Evolutionary conservation across 352 stramenopile species (phyloP), one percentile per base, ranked within the genome.

Genomic region (Pythium insidiosum): DNA sequence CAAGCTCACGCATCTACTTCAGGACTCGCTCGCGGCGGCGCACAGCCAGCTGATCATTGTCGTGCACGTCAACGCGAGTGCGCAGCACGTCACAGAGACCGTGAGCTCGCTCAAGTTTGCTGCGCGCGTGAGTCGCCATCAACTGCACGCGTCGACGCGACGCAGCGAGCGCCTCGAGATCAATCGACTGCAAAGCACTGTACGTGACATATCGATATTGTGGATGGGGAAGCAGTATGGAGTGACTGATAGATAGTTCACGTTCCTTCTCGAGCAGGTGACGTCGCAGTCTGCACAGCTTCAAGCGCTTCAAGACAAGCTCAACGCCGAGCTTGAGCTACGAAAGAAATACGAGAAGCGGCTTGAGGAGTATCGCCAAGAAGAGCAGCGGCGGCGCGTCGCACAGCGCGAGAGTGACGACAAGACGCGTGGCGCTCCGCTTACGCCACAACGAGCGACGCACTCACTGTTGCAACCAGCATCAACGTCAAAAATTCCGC

Each of bases 1-100:
- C 10, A 94, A 94, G 57, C 68, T 94, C 19, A 94, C 82, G 16
- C 75, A 90, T 47, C 47, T 94, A 48, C 57, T 94, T 22, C 81
- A 91, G 43, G 76, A 90, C 33, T 85, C 74, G 22, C 46, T 90
- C 10, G 67, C 68, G 7, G 62, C 52, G 12, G 31, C 55, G 2
- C 44, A 65, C 21, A 77, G 58, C 38, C 63, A 66, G 19, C 69
- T 66, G 29, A 46, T 90, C 19, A 46, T 90, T 42, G 43, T 90
- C 3, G 65, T 88, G 2, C 78, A 90, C 29, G 70, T 90, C 29
- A 83, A 66, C 22, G 63, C 77, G 0, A 60, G 26, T 21, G 62
- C 53, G 22, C 31, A 30, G 1, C 70, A 90, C 29, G 68, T 79
- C 13, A 76, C 48, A 26, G 78, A 90, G 50, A 85, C 78, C 7